Percentiles rank a stretch among this genome's conserved stretches.
These are phyloP conservation scores for Acephala macrosclerotiorum DNA, from an alignment of 2,329 filamentous ascomycete species.

Conservation along the genomic window DNA sequence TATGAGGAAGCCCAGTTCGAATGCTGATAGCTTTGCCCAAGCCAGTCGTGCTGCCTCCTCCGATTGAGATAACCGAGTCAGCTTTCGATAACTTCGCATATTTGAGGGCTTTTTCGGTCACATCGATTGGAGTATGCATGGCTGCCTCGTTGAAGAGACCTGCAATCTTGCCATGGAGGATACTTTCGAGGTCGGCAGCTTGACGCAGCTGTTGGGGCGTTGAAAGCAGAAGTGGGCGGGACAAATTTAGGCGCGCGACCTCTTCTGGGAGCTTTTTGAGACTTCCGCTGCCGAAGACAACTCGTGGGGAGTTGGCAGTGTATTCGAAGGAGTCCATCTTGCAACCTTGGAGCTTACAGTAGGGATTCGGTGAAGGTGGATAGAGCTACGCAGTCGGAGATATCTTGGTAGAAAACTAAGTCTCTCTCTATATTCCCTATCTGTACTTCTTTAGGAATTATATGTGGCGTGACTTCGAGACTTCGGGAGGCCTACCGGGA, in stretches of 20 bases:
- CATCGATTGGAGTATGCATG: constrained; percentile 67
- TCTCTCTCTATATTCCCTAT: too few species aligned
- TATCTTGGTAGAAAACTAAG: too few species aligned
- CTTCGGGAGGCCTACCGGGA: too few species aligned
- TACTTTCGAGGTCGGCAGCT: constrained; percentile 51
- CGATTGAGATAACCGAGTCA: constrained; percentile 66
- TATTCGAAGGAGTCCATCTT: constrained; percentile 63
- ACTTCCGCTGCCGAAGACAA: constrained; percentile 64
- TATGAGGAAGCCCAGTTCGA: constrained; percentile 58
- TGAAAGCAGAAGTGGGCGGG: constrained; percentile 61
- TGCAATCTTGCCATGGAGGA: constrained; percentile 55
- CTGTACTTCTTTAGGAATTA: too few species aligned
- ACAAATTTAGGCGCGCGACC: constrained; percentile 53
- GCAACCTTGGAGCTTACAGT: too few species aligned
- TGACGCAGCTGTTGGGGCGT: constrained; percentile 58
- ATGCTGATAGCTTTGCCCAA: constrained; percentile 65
- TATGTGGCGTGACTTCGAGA: too few species aligned
- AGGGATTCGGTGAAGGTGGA: too few species aligned
- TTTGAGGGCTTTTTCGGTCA: constrained; percentile 63
- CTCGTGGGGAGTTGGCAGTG: constrained; percentile 58
- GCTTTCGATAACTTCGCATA: constrained; percentile 53
- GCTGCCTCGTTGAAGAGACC: constrained; percentile 62
- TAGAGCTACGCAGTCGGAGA: too few species aligned
- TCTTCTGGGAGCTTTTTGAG: constrained; percentile 55
- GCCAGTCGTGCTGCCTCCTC: constrained; percentile 68